Percentiles rank a stretch among this genome's conserved stretches.
Evolutionary conservation across 495 filamentous ascomycete species (phyloP).

Genomic region (Tetracladium marchalianum): DNA sequence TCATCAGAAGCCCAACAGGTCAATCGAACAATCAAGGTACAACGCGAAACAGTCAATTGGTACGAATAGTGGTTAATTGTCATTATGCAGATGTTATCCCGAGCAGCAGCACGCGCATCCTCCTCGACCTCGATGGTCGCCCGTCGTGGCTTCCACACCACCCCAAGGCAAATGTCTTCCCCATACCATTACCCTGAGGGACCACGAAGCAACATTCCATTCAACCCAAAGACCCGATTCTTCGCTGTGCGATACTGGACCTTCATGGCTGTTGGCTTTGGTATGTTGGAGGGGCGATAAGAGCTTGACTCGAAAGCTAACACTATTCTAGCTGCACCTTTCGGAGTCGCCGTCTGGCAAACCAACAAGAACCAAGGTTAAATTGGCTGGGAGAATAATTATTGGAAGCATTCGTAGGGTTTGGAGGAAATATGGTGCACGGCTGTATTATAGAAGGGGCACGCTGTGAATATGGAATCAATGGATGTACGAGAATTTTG

Average conservation of each 20-base stretch:
- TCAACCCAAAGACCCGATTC: constrained; percentile 82
- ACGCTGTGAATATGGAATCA: background rate
- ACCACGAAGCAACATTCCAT: constrained; percentile 86
- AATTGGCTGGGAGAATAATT: no score
- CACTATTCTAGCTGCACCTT: constrained; percentile 9
- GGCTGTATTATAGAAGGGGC: constrained; percentile 10
- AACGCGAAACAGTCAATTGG: constrained; percentile 2
- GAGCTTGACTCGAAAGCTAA: background rate
- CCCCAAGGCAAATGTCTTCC: constrained; percentile 72
- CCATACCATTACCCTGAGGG: constrained; percentile 99
- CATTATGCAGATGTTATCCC: constrained; percentile 67
- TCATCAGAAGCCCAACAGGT: constrained; percentile 11
- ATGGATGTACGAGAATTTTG: background rate
- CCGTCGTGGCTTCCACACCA: constrained; percentile 91
- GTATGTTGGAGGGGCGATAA: constrained; percentile 2
- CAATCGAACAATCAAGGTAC: constrained; percentile 22
- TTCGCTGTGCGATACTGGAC: constrained; percentile 77
- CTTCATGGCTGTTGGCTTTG: constrained; percentile 35
- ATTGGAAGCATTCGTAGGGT: background rate
- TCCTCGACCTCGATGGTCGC: constrained; percentile 54
- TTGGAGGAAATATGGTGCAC: background rate
- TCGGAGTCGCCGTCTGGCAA: constrained; percentile 22
- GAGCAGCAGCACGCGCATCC: constrained; percentile 59
- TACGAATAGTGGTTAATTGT: background rate
- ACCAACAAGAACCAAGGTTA: constrained; percentile 21